Percentiles rank a stretch among this genome's conserved stretches.
These are phyloP conservation scores for Chenopodium album DNA, from an alignment of 148 eudicot genomes.

Conservation along the genomic window DNA sequence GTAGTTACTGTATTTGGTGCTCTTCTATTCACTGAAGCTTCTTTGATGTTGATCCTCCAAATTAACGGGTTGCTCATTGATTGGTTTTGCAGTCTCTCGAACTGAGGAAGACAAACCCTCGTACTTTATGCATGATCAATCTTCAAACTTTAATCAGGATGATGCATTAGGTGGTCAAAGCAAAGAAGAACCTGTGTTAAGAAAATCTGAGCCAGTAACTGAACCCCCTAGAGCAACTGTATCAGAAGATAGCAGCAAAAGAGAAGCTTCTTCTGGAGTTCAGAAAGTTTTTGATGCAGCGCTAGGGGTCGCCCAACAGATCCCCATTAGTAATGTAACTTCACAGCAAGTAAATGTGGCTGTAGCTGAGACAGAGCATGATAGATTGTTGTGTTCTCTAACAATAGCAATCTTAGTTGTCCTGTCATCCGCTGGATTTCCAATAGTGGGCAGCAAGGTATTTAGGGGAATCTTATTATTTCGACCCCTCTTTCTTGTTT, in stretches of 20 bases:
- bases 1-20: background rate
- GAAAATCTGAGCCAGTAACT: conserved; percentile 25
- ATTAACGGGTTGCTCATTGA: background rate
- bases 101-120: conserved; percentile 33
- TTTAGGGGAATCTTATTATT: conserved; percentile 46
- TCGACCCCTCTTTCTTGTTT: conserved; percentile 66
- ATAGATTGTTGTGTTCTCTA: conserved; percentile 50
- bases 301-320: conserved; percentile 22
- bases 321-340: conserved; percentile 30
- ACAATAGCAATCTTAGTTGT: conserved; percentile 56
- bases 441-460: conserved; percentile 47
- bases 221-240: conserved; percentile 35
- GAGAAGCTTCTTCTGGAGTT: conserved; percentile 36
- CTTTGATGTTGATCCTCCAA: background rate
- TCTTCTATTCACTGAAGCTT: background rate
- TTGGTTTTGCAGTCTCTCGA: conserved; percentile 37
- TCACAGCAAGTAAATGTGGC: conserved; percentile 52
- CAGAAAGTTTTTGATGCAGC: conserved; percentile 29
- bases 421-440: conserved; percentile 58
- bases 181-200: conserved; percentile 28
- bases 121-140: conserved; percentile 20
- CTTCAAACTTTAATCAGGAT: conserved; percentile 22
- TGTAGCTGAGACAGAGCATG: conserved; percentile 51
- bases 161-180: conserved; percentile 21
- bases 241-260: conserved; percentile 23